Conservation (phyloP, 2,329 filamentous ascomycete genomes). For the Teratosphaeriaceae sp. region DNA sequence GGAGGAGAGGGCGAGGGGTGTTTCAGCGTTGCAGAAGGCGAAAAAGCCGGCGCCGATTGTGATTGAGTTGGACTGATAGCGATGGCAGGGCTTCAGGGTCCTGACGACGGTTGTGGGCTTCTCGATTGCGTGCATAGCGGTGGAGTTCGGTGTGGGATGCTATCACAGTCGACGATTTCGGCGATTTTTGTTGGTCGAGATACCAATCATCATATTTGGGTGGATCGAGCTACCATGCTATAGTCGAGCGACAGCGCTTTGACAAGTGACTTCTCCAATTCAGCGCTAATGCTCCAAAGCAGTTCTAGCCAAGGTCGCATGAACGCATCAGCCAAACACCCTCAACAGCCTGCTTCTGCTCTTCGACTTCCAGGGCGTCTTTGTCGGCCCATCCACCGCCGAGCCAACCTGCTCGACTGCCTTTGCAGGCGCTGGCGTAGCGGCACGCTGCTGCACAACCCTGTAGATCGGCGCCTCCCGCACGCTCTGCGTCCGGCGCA, state of each 20-base stretch:
- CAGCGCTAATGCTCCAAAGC: slow-evolving; percentile 37
- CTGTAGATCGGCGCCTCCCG: slow-evolving; percentile 19
- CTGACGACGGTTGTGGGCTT: not conserved
- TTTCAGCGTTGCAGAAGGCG: not conserved
- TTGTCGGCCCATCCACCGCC: slow-evolving; percentile 6
- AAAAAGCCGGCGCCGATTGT: slow-evolving; percentile 8
- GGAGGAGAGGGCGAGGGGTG: slow-evolving; percentile 13
- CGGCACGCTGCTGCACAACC: slow-evolving; percentile 15
- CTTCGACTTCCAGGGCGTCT: slow-evolving; percentile 20
- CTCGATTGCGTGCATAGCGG: not conserved
- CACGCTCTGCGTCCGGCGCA: slow-evolving; percentile 27
- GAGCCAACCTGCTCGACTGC: not conserved
- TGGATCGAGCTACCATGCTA: no score
- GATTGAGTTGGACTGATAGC: slow-evolving; percentile 13
- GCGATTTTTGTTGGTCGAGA: no score
- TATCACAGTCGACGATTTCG: no score
- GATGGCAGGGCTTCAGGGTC: no score
- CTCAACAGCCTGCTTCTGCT: slow-evolving; percentile 19
- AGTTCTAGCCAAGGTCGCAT: not conserved
- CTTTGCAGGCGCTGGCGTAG: slow-evolving; percentile 13
- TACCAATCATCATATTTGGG: no score
- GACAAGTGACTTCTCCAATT: slow-evolving; percentile 37
- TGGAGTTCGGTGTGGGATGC: not conserved
- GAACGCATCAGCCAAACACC: slow-evolving; percentile 12
- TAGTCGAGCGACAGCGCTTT: slow-evolving; percentile 39